phyloP scores from a whole-genome alignment of 2,329 filamentous ascomycete genomes.

The Chaetomium sp. region DNA sequence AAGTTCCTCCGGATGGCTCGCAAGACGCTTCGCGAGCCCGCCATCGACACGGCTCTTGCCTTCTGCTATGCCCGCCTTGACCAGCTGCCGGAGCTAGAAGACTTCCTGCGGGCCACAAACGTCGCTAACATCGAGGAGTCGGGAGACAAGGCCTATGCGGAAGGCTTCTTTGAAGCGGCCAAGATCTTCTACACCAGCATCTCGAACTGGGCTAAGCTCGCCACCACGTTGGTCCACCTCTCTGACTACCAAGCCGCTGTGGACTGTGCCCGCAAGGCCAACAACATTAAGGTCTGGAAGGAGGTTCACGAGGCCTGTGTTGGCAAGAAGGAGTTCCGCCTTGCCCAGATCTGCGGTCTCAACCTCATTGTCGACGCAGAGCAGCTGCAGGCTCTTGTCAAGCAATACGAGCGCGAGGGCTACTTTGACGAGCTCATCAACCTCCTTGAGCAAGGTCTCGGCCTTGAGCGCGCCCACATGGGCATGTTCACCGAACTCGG shows the following conservation, averaged over 20 bases:
- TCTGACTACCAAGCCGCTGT: conserved; percentile 96
- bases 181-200: conserved; percentile 99
- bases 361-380: conserved; percentile 98
- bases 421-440: conserved; percentile 98
- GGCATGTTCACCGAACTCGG: conserved; percentile 94
- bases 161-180: conserved; percentile 89
- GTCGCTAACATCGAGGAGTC: conserved; percentile 95
- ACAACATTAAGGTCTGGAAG: conserved; percentile 99
- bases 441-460: conserved; percentile 88
- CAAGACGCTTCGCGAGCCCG: conserved; percentile 89
- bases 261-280: conserved; percentile 95
- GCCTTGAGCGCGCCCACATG: conserved; percentile 89
- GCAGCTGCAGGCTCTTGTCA: conserved; percentile 84
- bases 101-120: conserved; percentile 88
- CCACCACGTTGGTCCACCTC: conserved; percentile 94
- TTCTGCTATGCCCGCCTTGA: conserved; percentile 91
- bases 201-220: conserved; percentile 99
- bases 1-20: conserved; percentile 96
- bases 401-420: conserved; percentile 92
- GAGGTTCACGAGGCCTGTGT: conserved; percentile 96
- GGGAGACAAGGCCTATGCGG: conserved; percentile 94
- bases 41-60: conserved; percentile 87
- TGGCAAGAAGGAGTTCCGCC: conserved; percentile 95
- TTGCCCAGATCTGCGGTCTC: conserved; percentile 96
- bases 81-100: conserved; percentile 87